phyloP scores from a whole-genome alignment of 768 basidiomycete genomes.

The Pholiota molesta region DNA sequence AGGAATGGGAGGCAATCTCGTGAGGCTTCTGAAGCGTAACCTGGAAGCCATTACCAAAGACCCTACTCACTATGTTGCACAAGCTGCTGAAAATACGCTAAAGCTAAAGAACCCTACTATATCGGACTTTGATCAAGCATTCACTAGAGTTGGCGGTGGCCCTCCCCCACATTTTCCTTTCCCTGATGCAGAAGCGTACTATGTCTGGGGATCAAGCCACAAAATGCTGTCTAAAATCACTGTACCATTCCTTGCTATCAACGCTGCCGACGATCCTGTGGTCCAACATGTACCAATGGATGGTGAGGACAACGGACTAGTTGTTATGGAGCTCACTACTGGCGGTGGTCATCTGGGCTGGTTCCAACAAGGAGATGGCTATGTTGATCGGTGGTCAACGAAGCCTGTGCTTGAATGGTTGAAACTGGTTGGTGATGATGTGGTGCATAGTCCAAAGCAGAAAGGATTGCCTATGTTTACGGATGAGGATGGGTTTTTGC shows the following conservation, averaged over 20 bases:
- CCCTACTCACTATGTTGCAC: constrained; percentile 51
- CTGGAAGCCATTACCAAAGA: constrained; percentile 46
- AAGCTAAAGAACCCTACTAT: constrained; percentile 55
- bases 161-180: constrained; percentile 56
- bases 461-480: constrained; percentile 7
- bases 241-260: constrained; percentile 77
- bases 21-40: constrained; percentile 57
- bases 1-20: constrained; percentile 78
- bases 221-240: constrained; percentile 56
- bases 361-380: constrained; percentile 56
- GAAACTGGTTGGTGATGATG: constrained; percentile 32
- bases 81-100: constrained; percentile 45
- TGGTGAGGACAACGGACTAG: constrained; percentile 50
- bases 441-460: neutral
- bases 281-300: constrained; percentile 63
- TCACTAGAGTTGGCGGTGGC: constrained; percentile 73
- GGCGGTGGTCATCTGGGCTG: constrained; percentile 85
- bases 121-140: constrained; percentile 59
- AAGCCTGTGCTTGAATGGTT: constrained; percentile 75
- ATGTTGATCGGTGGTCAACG: constrained; percentile 61
- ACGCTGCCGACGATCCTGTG: constrained; percentile 77
- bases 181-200: constrained; percentile 45
- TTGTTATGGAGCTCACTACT: constrained; percentile 63
- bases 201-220: constrained; percentile 59
- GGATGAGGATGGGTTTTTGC: constrained; percentile 6